Evolutionary conservation across 2,329 filamentous ascomycete species (phyloP).

Genomic region (Cytospora chrysosperma): DNA sequence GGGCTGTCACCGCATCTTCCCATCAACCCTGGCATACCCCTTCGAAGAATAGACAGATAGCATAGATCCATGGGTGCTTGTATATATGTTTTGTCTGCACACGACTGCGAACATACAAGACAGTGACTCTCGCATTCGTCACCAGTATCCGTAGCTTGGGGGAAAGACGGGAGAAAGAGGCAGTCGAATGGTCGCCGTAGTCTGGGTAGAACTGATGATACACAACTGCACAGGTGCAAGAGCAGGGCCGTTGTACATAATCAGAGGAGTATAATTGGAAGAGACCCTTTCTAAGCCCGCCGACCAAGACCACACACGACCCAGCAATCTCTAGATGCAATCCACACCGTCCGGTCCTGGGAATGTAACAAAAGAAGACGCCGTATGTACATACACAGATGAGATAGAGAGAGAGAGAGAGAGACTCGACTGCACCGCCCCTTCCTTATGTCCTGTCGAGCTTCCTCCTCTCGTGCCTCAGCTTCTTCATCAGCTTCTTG

Average conservation of each 20-base stretch:
- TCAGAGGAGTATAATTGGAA: slow-evolving; percentile 8
- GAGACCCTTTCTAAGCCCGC: slow-evolving; percentile 13
- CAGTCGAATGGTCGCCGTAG: not conserved
- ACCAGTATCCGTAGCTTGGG: too few relatives aligned
- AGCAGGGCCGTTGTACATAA: not conserved
- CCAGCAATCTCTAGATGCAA: slow-evolving; percentile 15
- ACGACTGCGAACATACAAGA: too few relatives aligned
- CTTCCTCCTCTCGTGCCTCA: slow-evolving; percentile 83
- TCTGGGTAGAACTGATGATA: too few relatives aligned
- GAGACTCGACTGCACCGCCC: not conserved
- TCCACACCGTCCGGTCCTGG: not conserved
- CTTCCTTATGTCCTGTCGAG: slow-evolving; percentile 61
- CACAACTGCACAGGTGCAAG: too few relatives aligned
- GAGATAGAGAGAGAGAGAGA: too few relatives aligned
- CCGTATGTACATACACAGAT: not conserved
- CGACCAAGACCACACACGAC: not conserved
- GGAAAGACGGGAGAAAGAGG: too few relatives aligned
- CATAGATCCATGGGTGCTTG: too few relatives aligned
- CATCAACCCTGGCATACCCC: too few relatives aligned
- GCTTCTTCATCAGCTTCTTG: slow-evolving; percentile 97
- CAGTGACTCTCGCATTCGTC: not conserved
- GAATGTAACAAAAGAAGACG: not conserved
- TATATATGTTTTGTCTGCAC: too few relatives aligned
- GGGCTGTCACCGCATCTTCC: too few relatives aligned
- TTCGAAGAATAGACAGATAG: too few relatives aligned